Evolutionary conservation across 352 stramenopile genomes (phyloP), one percentile per base, ranked within the genome.

Genomic region (Pythium brassicae): DNA sequence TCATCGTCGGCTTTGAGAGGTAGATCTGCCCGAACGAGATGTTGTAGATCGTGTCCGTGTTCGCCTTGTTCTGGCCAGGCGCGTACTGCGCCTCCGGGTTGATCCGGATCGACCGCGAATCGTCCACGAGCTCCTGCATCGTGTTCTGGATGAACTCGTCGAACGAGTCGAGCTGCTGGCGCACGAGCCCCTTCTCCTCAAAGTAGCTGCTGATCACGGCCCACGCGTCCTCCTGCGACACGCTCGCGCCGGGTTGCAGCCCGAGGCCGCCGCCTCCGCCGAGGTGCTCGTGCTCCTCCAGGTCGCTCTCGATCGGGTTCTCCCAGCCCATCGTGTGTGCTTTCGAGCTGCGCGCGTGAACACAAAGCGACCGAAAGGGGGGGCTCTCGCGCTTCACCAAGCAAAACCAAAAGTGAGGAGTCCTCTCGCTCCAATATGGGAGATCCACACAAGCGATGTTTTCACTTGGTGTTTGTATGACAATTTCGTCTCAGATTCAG

Each of bases 101-200:
- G 32, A 99, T 97, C 49, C 90, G 84, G 68, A 99, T 99, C 54
- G 95, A 96, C 48, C 96, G 94, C 32, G 85, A 96, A 74, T 99
- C 97, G 69, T 98, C 93, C 54, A 99, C 96, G 43, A 99, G 77
- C 78, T 99, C 96, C 77, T 99, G 97, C 95, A 99, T 99, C 8
- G 95, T 99, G 76, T 99, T 99, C 83, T 99, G 95, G 66, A 99
- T 98, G 72, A 99, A 99, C 83, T 99, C 95, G 71, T 99, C 97
- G 77, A 99, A 99, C 42, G 96, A 99, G 71, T 99, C 98, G 27
- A 99, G 76, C 72, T 99, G 98, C 73, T 99, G 98, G 37, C 97
- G 88, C 46, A 99, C 98, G 8, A 99, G 87, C 2, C 97, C 97
- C 66, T 99, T 99, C 76, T 99, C 97, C 70, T 99, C 95, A 70